Evolutionary conservation across 2,329 filamentous ascomycete genomes (phyloP).

Genomic region (Beauveria sp.): DNA sequence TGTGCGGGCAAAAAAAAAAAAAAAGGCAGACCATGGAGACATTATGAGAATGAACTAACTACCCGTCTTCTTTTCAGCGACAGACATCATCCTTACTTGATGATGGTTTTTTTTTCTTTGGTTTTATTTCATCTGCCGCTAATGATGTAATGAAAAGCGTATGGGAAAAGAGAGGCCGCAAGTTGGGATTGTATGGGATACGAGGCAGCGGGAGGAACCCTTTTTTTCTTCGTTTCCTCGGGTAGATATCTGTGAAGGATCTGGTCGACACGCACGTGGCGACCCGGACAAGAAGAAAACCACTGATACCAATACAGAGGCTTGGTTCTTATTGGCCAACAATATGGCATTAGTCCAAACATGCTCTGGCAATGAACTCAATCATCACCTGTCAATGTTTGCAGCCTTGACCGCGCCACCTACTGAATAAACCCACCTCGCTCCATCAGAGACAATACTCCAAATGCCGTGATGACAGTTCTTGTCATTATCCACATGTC

Average conservation of each 20-base stretch:
- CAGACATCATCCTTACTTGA: background rate
- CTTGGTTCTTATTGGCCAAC: background rate
- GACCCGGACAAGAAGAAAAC: background rate
- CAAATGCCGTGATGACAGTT: background rate
- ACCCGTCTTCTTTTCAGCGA: background rate
- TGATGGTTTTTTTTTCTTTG: background rate
- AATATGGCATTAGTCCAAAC: background rate
- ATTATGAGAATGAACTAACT: background rate
- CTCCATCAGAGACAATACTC: background rate
- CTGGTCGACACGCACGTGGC: background rate
- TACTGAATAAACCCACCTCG: background rate
- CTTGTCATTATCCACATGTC: background rate
- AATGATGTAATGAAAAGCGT: slow-evolving; percentile 6
- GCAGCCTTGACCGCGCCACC: background rate
- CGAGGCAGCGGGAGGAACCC: background rate
- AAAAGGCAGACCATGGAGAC: background rate
- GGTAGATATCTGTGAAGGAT: background rate
- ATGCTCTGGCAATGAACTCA: background rate
- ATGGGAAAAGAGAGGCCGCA: background rate
- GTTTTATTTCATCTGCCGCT: background rate
- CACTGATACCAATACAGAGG: background rate
- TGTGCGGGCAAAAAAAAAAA: background rate
- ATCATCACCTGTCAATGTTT: too few species aligned
- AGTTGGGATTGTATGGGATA: background rate
- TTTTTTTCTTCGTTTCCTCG: background rate